A percentile compares a stretch with the other conserved stretches of the same genome.
Evolutionary conservation across 306 rosid species (phyloP).

Genomic region (Dalbergia cultrata): DNA sequence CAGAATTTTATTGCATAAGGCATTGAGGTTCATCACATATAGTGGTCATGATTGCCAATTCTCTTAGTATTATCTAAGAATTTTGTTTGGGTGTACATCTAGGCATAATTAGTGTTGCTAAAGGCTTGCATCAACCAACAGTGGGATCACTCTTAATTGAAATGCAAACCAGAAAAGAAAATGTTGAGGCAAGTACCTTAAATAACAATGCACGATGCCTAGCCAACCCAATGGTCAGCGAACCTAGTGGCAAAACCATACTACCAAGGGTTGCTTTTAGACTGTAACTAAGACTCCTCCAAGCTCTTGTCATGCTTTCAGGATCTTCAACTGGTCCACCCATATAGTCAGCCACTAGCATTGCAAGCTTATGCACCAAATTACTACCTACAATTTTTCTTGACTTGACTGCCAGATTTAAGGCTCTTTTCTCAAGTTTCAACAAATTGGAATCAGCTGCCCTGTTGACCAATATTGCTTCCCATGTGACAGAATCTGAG

Average conservation of each 20-base stretch:
- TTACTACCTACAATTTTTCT: constrained; percentile 61
- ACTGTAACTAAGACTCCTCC: constrained; percentile 77
- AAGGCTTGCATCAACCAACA: constrained; percentile 25
- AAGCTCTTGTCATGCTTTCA: constrained; percentile 78
- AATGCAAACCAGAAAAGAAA: constrained; percentile 37
- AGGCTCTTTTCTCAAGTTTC: constrained; percentile 84
- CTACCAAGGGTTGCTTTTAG: constrained; percentile 94
- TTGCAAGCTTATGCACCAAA: constrained; percentile 85
- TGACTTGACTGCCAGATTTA: constrained; percentile 69
- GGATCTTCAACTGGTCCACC: constrained; percentile 96
- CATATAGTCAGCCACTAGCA: constrained; percentile 86
- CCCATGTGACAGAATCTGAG: constrained; percentile 81
- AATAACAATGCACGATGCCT: constrained; percentile 97
- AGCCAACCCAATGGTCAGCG: constrained; percentile 90
- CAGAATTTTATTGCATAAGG: constrained; percentile 26
- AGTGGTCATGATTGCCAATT: constrained; percentile 31
- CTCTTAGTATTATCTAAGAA: constrained; percentile 18
- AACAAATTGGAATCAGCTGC: constrained; percentile 84
- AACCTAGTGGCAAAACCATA: constrained; percentile 98
- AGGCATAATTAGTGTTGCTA: not conserved
- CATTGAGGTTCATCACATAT: not conserved
- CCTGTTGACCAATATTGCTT: constrained; percentile 89
- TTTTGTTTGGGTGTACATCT: not conserved
- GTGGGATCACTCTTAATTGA: constrained; percentile 28
- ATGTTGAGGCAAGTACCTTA: constrained; percentile 67